phyloP scores from a whole-genome alignment of 495 filamentous ascomycete species.

The Paragyromitra xinjiangensis region DNA sequence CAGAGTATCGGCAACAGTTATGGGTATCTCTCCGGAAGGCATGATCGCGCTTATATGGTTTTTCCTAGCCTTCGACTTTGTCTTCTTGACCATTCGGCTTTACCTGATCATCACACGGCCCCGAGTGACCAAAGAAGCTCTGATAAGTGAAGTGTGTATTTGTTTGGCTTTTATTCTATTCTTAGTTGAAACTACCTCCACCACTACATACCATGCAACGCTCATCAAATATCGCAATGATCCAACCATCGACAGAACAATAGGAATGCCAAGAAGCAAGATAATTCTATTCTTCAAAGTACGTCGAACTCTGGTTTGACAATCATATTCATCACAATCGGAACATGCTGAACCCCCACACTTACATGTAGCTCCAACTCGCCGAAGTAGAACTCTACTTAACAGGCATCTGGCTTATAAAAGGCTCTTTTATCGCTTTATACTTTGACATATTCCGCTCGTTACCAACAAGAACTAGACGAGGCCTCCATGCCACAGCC shows the following conservation, averaged over 20 bases:
- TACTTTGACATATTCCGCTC: conserved; percentile 50
- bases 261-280: conserved; percentile 33
- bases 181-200: conserved; percentile 27
- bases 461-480: background rate
- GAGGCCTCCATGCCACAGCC: conserved; percentile 31
- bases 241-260: conserved; percentile 13
- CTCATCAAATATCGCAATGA: conserved; percentile 44
- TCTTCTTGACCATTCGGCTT: conserved; percentile 40
- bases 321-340: background rate
- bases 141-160: conserved; percentile 42
- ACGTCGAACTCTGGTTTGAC: background rate
- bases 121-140: conserved; percentile 28
- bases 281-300: conserved; percentile 45
- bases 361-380: conserved; percentile 32
- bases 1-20: background rate
- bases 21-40: conserved; percentile 40
- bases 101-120: conserved; percentile 40
- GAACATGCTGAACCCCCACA: background rate
- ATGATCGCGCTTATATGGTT: conserved; percentile 44
- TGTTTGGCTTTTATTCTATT: conserved; percentile 36
- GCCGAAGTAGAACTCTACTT: conserved; percentile 46
- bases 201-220: conserved; percentile 33
- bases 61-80: conserved; percentile 33
- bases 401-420: conserved; percentile 45
- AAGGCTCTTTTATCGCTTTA: conserved; percentile 44